Conservation (phyloP, 192 early-diverging fungal species). For the Coemansia sp. region DNA sequence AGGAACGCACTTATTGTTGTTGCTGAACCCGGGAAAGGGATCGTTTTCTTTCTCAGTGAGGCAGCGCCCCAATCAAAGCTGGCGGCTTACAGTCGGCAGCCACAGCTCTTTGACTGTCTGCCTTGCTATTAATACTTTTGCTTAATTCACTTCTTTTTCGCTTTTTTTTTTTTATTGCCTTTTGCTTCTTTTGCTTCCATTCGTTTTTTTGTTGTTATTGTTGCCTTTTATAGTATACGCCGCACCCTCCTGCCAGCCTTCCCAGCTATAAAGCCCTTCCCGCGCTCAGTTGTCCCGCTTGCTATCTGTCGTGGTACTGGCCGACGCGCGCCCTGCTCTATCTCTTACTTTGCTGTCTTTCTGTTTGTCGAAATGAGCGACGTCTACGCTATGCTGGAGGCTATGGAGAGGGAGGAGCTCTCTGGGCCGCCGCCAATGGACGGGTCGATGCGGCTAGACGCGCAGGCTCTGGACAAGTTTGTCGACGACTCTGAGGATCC, state of each 20-base stretch:
- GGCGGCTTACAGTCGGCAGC: too few relatives aligned
- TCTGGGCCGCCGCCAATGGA: slow-evolving; percentile 57
- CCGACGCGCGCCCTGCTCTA: slow-evolving; percentile 1
- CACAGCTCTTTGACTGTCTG: not conserved
- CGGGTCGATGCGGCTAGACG: slow-evolving; percentile 51
- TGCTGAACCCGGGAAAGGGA: too few relatives aligned
- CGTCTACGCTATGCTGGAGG: slow-evolving; percentile 51
- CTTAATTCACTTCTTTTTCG: not conserved
- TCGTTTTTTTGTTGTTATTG: slow-evolving; percentile 1
- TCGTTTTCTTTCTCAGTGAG: too few relatives aligned
- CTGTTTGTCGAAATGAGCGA: slow-evolving; percentile 46
- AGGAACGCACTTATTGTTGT: too few relatives aligned
- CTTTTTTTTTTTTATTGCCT: slow-evolving; percentile 5
- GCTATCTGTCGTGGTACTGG: slow-evolving; percentile 1
- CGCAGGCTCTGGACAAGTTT: slow-evolving; percentile 48
- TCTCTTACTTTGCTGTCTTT: not conserved
- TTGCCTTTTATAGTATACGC: not conserved
- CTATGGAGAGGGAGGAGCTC: slow-evolving; percentile 53
- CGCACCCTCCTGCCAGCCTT: not conserved
- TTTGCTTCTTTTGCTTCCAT: not conserved
- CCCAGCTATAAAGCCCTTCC: not conserved
- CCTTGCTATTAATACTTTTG: not conserved
- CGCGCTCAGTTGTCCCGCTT: not conserved
- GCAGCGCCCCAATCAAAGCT: too few relatives aligned
- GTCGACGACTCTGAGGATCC: slow-evolving; percentile 54